Evolutionary conservation across 345 rosid genomes (phyloP).

Genomic region (Trapa incisa): DNA sequence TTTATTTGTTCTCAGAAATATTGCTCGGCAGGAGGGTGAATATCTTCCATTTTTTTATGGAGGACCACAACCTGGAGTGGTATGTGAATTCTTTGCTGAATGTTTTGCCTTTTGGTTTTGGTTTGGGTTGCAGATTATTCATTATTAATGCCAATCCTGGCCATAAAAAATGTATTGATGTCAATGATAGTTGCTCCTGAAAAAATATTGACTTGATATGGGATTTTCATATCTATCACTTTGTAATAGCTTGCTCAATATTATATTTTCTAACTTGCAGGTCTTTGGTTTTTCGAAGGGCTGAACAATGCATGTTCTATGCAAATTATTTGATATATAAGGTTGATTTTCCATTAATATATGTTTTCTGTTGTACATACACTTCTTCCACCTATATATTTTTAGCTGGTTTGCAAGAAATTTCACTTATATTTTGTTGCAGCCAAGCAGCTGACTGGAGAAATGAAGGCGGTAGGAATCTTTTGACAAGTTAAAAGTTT

Average conservation of each 20-base stretch:
- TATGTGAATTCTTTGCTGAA: conserved; percentile 5
- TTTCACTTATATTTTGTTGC: conserved; percentile 14
- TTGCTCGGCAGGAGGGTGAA: conserved; percentile 81
- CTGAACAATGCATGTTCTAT: conserved; percentile 50
- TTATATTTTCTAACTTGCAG: conserved; percentile 27
- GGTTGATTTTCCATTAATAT: neutral
- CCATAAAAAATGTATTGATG: conserved; percentile 12
- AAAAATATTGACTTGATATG: conserved; percentile 53
- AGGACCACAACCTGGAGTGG: conserved; percentile 95
- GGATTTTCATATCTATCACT: conserved; percentile 55
- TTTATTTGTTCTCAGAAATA: conserved; percentile 8
- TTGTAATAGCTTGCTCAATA: conserved; percentile 27
- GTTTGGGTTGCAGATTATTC: neutral
- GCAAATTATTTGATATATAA: conserved; percentile 9
- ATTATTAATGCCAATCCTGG: neutral
- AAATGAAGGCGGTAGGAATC: conserved; percentile 97
- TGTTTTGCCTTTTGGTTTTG: neutral
- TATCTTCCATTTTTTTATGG: conserved; percentile 38
- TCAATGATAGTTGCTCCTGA: conserved; percentile 68
- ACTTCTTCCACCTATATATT: conserved; percentile 12
- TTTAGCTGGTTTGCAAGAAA: neutral
- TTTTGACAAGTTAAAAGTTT: too few relatives aligned
- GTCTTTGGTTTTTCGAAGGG: conserved; percentile 97
- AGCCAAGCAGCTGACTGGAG: conserved; percentile 99
- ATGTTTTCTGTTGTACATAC: neutral